Percentiles rank a stretch among this genome's conserved stretches.
Conservation (phyloP, 768 basidiomycete species). For the Podaxis pistillaris region DNA sequence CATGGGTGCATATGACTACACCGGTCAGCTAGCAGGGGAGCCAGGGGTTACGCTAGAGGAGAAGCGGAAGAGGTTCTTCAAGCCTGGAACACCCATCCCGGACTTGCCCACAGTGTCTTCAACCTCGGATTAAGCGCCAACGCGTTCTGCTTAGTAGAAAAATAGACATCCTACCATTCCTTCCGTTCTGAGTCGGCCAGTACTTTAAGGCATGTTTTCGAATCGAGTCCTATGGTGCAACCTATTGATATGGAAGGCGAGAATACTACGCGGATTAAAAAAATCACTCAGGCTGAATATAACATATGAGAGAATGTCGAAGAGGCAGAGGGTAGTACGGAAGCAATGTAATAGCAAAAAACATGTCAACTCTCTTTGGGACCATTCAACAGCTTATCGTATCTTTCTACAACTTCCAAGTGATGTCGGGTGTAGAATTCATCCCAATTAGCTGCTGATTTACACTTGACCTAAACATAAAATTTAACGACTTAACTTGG, state of each 20-base stretch:
- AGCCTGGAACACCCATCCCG: slow-evolving; percentile 43
- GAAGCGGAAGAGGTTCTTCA: slow-evolving; percentile 80
- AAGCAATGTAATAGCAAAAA: neutral
- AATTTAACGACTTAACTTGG: neutral
- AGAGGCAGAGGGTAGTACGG: neutral
- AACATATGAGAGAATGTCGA: neutral
- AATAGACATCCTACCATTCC: slow-evolving; percentile 16
- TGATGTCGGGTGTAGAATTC: slow-evolving; percentile 48
- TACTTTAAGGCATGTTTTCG: neutral
- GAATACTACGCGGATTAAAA: neutral
- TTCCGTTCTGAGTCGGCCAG: neutral
- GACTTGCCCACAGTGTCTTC: slow-evolving; percentile 30
- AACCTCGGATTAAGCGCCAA: slow-evolving; percentile 25
- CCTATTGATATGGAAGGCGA: neutral
- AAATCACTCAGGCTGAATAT: neutral
- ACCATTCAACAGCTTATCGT: slow-evolving; percentile 26
- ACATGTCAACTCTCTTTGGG: neutral
- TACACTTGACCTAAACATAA: slow-evolving; percentile 35
- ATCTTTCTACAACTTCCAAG: slow-evolving; percentile 39
- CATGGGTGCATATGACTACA: slow-evolving; percentile 80
- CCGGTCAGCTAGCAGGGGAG: slow-evolving; percentile 60
- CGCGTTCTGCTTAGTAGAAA: slow-evolving; percentile 8
- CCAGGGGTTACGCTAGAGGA: slow-evolving; percentile 54
- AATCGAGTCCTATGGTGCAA: neutral
- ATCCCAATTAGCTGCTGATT: slow-evolving; percentile 45